phyloP scores from a whole-genome alignment of 2,329 filamentous ascomycete genomes.

The Rhynchosporium agropyri region DNA sequence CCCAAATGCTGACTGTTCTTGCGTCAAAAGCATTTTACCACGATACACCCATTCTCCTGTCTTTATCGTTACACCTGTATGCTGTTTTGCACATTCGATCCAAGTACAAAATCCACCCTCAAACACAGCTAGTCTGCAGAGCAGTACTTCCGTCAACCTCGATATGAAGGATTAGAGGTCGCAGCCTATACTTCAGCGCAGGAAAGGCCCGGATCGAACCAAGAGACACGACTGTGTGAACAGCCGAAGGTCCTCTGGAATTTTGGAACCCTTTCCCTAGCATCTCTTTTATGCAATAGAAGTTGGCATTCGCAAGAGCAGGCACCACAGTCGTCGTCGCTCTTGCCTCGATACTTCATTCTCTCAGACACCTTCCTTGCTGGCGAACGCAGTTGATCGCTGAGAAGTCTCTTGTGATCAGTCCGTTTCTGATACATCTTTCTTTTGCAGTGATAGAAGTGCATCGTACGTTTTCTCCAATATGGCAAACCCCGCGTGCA shows the following conservation, averaged over 20 bases:
- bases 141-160: conserved; percentile 15
- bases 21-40: conserved; percentile 21
- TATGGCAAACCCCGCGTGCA: conserved; percentile 19
- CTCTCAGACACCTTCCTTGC: background rate
- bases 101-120: conserved; percentile 15
- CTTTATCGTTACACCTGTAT: conserved; percentile 13
- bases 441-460: conserved; percentile 18
- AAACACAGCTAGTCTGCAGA: conserved; percentile 23
- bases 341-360: background rate
- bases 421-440: conserved; percentile 11
- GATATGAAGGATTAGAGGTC: conserved; percentile 25
- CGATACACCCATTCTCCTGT: conserved; percentile 9
- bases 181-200: conserved; percentile 12
- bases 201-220: conserved; percentile 7
- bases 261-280: conserved; percentile 24
- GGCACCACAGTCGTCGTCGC: conserved; percentile 23
- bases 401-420: conserved; percentile 13
- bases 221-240: conserved; percentile 1
- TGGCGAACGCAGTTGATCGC: conserved; percentile 15
- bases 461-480: conserved; percentile 18
- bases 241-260: conserved; percentile 10
- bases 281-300: conserved; percentile 30
- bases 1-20: conserved; percentile 24
- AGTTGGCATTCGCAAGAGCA: conserved; percentile 28
- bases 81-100: conserved; percentile 21